Evolutionary conservation across 2,329 filamentous ascomycete genomes (phyloP).

Genomic region (Daldinia sp.): DNA sequence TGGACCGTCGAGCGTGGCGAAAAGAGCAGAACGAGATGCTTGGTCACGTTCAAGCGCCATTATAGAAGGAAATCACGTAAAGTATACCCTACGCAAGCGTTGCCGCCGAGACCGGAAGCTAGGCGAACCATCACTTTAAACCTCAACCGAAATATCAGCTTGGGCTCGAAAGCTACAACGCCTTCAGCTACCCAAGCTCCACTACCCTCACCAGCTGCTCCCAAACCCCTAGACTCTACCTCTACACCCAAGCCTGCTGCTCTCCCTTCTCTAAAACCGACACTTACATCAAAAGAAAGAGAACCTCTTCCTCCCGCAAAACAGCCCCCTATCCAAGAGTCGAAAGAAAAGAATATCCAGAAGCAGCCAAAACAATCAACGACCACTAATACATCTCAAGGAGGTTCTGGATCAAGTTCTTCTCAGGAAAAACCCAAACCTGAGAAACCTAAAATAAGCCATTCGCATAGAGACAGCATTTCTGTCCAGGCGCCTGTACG

Average conservation of each 20-base stretch:
- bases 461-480: conserved; percentile 48
- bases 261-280: conserved; percentile 18
- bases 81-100: conserved; percentile 40
- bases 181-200: conserved; percentile 30
- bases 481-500: conserved; percentile 48
- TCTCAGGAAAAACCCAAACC: conserved; percentile 38
- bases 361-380: conserved; percentile 29
- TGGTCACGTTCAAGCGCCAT: conserved; percentile 46
- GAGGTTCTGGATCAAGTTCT: conserved; percentile 25
- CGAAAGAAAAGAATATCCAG: conserved; percentile 14
- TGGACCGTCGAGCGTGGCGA: conserved; percentile 56
- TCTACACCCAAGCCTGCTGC: conserved; percentile 22
- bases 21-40: conserved; percentile 41
- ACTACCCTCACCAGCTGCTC: not conserved
- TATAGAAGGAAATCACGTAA: conserved; percentile 48
- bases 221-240: conserved; percentile 27
- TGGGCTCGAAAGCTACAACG: conserved; percentile 40
- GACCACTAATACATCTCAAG: conserved; percentile 25
- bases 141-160: conserved; percentile 47
- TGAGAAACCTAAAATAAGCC: conserved; percentile 32
- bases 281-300: conserved; percentile 24
- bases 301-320: conserved; percentile 14
- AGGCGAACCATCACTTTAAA: conserved; percentile 53
- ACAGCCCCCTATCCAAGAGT: conserved; percentile 18
- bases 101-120: conserved; percentile 46